These are phyloP conservation scores for Aspergillus costaricaensis DNA, from an alignment of 2,329 filamentous ascomycete species.

Conservation along the genomic window DNA sequence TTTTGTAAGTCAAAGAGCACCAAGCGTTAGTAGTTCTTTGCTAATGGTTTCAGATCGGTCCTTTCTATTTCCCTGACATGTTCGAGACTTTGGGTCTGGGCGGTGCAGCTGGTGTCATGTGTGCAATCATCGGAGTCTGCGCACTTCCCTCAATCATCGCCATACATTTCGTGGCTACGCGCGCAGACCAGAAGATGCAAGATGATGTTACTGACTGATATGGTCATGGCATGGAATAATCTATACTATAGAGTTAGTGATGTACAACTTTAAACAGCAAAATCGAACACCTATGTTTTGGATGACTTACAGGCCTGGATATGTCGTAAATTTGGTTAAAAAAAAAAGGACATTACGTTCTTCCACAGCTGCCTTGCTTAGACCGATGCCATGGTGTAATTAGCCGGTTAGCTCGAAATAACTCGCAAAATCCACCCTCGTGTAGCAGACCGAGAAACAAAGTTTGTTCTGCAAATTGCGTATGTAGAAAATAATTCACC, in stretches of 20 bases:
- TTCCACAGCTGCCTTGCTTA: too few relatives aligned
- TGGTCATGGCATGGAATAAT: neutral
- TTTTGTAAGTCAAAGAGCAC: conserved; percentile 45
- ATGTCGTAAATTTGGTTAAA: too few relatives aligned
- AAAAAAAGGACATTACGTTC: too few relatives aligned
- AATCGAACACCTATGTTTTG: too few relatives aligned
- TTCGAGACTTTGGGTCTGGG: conserved; percentile 38
- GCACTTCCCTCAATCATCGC: conserved; percentile 35
- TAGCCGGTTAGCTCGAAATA: too few relatives aligned
- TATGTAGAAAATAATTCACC: too few relatives aligned
- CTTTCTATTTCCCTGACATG: conserved; percentile 43
- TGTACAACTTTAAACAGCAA: too few relatives aligned
- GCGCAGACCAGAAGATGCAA: neutral
- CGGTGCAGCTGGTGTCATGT: conserved; percentile 39
- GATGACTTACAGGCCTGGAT: too few relatives aligned
- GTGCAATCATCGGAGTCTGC: conserved; percentile 39
- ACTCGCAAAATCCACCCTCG: neutral
- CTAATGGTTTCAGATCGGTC: conserved; percentile 21
- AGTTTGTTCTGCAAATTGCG: neutral
- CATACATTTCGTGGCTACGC: conserved; percentile 29
- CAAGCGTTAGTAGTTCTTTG: neutral
- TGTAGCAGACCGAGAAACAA: neutral
- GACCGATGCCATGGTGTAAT: too few relatives aligned
- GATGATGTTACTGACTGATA: too few relatives aligned
- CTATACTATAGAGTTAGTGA: too few relatives aligned